Conservation (phyloP, 495 filamentous ascomycete genomes). For the Hypomontagnella submonticulosa region DNA sequence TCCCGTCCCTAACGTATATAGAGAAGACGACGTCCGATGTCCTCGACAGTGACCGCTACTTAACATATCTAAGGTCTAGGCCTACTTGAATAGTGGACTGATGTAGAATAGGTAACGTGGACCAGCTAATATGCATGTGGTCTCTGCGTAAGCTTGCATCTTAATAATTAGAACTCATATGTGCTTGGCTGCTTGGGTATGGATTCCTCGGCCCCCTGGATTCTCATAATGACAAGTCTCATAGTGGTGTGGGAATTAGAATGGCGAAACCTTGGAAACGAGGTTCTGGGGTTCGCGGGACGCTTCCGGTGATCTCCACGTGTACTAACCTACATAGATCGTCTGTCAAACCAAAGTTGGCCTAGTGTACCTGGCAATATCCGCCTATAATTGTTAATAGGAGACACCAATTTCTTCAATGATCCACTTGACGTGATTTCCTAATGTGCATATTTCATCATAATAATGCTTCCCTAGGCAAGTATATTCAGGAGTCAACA, state of each 20-base stretch:
- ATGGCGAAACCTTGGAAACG: constrained; percentile 35
- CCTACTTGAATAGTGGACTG: constrained; percentile 15
- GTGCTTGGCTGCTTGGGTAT: too few relatives aligned
- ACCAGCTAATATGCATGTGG: constrained; percentile 17
- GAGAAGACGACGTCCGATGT: constrained; percentile 13
- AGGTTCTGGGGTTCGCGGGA: constrained; percentile 43
- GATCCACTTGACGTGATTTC: constrained; percentile 36
- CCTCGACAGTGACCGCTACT: constrained; percentile 10
- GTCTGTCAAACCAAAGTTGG: constrained; percentile 34
- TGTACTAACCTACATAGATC: constrained; percentile 38
- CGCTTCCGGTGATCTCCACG: constrained; percentile 43
- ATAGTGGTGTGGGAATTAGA: constrained; percentile 19
- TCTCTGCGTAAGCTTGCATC: constrained; percentile 3
- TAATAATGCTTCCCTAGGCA: constrained; percentile 22
- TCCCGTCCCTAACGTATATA: constrained; percentile 17
- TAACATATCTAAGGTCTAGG: constrained; percentile 4
- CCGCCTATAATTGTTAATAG: constrained; percentile 27
- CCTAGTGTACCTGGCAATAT: constrained; percentile 40
- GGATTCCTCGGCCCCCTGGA: constrained; percentile 13
- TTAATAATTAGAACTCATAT: constrained; percentile 14
- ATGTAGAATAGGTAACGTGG: constrained; percentile 14
- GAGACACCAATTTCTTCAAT: constrained; percentile 8
- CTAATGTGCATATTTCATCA: constrained; percentile 27
- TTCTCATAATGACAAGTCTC: constrained; percentile 17
- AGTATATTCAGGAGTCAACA: constrained; percentile 25